phyloP scores from a whole-genome alignment of 1,139 yeast species.

The Suhomyces bolitotheri region DNA sequence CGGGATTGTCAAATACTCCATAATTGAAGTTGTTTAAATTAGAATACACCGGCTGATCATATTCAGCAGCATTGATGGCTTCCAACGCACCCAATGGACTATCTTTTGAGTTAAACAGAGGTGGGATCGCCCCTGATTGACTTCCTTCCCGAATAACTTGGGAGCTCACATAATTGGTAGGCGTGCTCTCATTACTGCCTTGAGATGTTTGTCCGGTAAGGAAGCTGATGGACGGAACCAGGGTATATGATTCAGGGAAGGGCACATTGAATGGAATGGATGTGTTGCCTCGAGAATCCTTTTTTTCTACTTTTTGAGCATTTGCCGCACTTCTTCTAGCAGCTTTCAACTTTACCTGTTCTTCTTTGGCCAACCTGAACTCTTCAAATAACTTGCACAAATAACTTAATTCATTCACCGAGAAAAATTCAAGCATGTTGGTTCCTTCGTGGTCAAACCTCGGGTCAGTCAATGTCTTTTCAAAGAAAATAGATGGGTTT shows the following conservation, averaged over 20 bases:
- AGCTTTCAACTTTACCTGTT: conserved; percentile 25
- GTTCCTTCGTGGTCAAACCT: conserved; percentile 40
- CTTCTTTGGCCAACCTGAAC: conserved; percentile 41
- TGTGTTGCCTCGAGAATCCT: conserved; percentile 3
- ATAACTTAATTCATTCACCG: conserved; percentile 38
- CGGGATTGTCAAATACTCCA: conserved; percentile 13
- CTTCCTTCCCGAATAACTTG: background rate
- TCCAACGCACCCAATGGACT: conserved; percentile 5
- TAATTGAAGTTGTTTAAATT: conserved; percentile 13
- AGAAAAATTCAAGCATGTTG: conserved; percentile 43
- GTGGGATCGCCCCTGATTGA: background rate
- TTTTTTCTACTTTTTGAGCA: conserved; percentile 1
- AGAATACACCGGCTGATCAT: conserved; percentile 10
- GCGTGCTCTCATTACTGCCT: conserved; percentile 6
- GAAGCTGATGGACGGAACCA: conserved; percentile 10
- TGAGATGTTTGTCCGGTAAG: conserved; percentile 5
- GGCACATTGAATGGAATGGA: conserved; percentile 13
- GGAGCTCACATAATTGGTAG: conserved; percentile 5
- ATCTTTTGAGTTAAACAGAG: conserved; percentile 4
- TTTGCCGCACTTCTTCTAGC: conserved; percentile 4
- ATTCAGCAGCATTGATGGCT: conserved; percentile 6
- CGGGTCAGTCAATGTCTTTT: conserved; percentile 29
- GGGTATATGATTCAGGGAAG: conserved; percentile 15
- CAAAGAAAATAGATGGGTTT: conserved; percentile 42
- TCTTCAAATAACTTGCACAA: conserved; percentile 44